Percentiles rank a stretch among this genome's conserved stretches.
These are phyloP conservation scores for Macrolepiota dolichaula DNA, from an alignment of 768 basidiomycete genomes.

Conservation along the genomic window DNA sequence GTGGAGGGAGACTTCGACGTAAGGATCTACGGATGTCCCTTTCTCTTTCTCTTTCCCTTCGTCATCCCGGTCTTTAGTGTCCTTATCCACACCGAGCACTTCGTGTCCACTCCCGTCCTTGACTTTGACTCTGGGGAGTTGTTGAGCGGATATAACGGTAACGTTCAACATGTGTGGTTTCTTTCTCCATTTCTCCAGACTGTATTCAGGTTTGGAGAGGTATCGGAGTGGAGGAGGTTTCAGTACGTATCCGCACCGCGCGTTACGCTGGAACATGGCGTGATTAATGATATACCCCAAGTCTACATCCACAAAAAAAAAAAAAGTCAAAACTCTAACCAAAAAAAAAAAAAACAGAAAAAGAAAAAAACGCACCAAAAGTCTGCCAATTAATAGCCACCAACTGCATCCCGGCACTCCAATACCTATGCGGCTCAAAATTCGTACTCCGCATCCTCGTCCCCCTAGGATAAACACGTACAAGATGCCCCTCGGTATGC, in stretches of 20 bases:
- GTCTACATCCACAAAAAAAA: constrained; percentile 43
- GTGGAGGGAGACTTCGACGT: constrained; percentile 64
- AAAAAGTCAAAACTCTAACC: neutral
- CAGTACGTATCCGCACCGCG: constrained; percentile 86
- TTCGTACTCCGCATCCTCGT: constrained; percentile 81
- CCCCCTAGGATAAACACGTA: constrained; percentile 88
- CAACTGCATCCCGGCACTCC: constrained; percentile 87
- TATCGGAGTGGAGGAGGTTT: constrained; percentile 79
- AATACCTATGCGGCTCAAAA: constrained; percentile 88
- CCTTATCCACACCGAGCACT: constrained; percentile 3
- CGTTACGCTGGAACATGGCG: constrained; percentile 93
- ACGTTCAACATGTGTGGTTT: constrained; percentile 65
- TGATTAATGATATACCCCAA: constrained; percentile 90
- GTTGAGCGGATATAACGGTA: constrained; percentile 37
- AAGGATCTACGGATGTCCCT: constrained; percentile 52
- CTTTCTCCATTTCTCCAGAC: constrained; percentile 48
- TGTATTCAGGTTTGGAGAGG: constrained; percentile 38
- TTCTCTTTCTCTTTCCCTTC: neutral
- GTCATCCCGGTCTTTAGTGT: neutral
- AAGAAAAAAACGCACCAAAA: constrained; percentile 53
- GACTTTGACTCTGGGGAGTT: constrained; percentile 73
- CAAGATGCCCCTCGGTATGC: constrained; percentile 84
- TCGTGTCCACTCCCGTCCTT: constrained; percentile 27
- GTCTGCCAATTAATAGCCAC: constrained; percentile 99
- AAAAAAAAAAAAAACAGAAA: neutral